Evolutionary conservation across 768 basidiomycete genomes (phyloP), one percentile per base, ranked within the genome.

Genomic region (Cubamyces sp.): DNA sequence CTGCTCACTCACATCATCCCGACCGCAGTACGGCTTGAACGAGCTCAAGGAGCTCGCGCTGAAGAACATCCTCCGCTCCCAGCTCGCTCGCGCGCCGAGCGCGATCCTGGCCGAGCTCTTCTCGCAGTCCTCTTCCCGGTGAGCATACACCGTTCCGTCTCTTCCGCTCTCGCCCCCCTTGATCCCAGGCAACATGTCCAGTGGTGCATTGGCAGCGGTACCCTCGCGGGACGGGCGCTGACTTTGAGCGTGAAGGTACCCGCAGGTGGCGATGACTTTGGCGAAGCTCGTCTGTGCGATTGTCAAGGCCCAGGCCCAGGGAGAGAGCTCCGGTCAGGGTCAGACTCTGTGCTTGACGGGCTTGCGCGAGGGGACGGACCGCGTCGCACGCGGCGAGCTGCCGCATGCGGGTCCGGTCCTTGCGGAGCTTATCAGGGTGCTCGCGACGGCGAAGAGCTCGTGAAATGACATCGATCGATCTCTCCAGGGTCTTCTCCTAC

Each of bases 21-120:
- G 43, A 26, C 41, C 48, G 16, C 19, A 55, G 54, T 55, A 55
- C 43, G 54, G 54, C 9, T 9, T 55, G 8, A 3, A 12, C 16
- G 42, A 42, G 5, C 54, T 55, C 9, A 55, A 55, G 21, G 30
- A 55, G 15, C 54, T 46, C 16, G 54, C 54, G 4, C 43, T n/a
- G 12, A 41, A 45, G 26, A 55, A 46, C 43, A 55, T 55, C 19
- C 43, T 55, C 19, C 43, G 43, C 14, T 46, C 42, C 3, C 54
- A 55, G 43, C 54, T 55, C 12, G 18, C 54, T 15, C 18, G 14
- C 14, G 9, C 12, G 8, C 45, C 40, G 6, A 11, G 23, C 8
- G 26, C n/a, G 3, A 30, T 30, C 15, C 1, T 55, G 43, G 25
- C 30, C 1, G 54, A 55, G n/a, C 28, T 45, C 8, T 21, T 55